Evolutionary conservation across 352 stramenopile genomes (phyloP), one percentile per base, ranked within the genome.

Genomic region (Pythium guiyangense): DNA sequence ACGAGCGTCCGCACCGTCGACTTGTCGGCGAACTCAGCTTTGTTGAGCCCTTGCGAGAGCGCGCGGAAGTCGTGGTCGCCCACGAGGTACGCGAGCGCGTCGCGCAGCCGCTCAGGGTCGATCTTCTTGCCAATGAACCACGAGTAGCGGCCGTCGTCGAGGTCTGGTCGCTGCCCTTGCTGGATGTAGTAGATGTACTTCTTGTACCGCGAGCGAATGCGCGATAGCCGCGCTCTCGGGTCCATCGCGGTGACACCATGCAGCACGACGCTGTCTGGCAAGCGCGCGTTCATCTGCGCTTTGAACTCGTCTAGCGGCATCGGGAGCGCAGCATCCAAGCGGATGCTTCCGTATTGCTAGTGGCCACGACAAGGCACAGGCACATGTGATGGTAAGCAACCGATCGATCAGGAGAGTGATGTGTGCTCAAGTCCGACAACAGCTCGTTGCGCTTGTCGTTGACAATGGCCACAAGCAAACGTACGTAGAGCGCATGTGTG

Each of bases 121-220:
- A 95, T 50, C 54, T 68, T 69, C 49, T 79, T 75, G 17, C 81
- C 77, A n/a, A 93, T 69, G 46, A 90, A 95, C 83, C 83, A 95
- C 57, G 85, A 91, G 57, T 74, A 92, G 49, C 84, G 90, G 52
- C 78, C 73, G 12, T 86, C 60, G 43, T 88, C 66, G 29, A 91
- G 65, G 59, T 90, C 71, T 0, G 83, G 83, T 11, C 83, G 79
- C 49, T 83, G 55, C 4, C 83, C 85, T 67, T 95, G 85, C 54
- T 95, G 83, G 66, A 95, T 74, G 66, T 95, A 95, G 75, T 95
- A 95, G 43, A 95, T 71, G 63, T 95, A 95, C 69, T 92, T 91
- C 59, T 95, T 95, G 74, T 84, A 89, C 22, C 74, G 75, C 39
- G 85, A 92, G 6, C 83, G 84, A 58, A 90, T 90, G 26, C 83